Conservation (phyloP, 2,329 filamentous ascomycete species). For the Epichloe gansuensis region DNA sequence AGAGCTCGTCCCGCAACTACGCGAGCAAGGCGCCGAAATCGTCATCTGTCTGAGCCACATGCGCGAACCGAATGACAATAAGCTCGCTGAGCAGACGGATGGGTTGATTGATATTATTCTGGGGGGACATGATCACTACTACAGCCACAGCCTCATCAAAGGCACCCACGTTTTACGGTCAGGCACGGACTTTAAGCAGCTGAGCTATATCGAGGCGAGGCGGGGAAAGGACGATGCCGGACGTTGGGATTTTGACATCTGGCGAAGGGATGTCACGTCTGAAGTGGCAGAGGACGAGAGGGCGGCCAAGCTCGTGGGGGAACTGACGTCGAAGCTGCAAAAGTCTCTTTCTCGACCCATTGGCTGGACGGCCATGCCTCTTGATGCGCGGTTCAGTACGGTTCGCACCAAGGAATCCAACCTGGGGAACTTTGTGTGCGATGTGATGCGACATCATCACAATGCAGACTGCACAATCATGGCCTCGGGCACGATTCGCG, state of each 20-base stretch:
- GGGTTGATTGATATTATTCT: slow-evolving; percentile 75
- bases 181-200: slow-evolving; percentile 82
- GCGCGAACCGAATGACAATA: slow-evolving; percentile 80
- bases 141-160: slow-evolving; percentile 64
- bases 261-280: slow-evolving; percentile 59
- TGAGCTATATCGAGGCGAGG: slow-evolving; percentile 75
- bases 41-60: slow-evolving; percentile 75
- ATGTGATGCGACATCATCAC: slow-evolving; percentile 80
- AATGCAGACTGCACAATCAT: slow-evolving; percentile 70
- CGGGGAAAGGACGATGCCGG: slow-evolving; percentile 30
- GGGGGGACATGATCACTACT: slow-evolving; percentile 89
- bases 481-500: slow-evolving; percentile 74
- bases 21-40: slow-evolving; percentile 68
- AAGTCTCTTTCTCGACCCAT: slow-evolving; percentile 69
- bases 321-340: slow-evolving; percentile 60
- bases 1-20: slow-evolving; percentile 59
- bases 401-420: slow-evolving; percentile 70
- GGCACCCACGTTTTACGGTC: slow-evolving; percentile 75
- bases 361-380: slow-evolving; percentile 67
- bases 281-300: slow-evolving; percentile 50
- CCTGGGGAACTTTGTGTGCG: slow-evolving; percentile 80
- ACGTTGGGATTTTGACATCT: slow-evolving; percentile 69
- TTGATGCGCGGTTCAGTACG: slow-evolving; percentile 78
- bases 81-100: slow-evolving; percentile 61
- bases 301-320: slow-evolving; percentile 49